Conservation (phyloP, 352 stramenopile genomes). For the Phytophthora europaea region DNA sequence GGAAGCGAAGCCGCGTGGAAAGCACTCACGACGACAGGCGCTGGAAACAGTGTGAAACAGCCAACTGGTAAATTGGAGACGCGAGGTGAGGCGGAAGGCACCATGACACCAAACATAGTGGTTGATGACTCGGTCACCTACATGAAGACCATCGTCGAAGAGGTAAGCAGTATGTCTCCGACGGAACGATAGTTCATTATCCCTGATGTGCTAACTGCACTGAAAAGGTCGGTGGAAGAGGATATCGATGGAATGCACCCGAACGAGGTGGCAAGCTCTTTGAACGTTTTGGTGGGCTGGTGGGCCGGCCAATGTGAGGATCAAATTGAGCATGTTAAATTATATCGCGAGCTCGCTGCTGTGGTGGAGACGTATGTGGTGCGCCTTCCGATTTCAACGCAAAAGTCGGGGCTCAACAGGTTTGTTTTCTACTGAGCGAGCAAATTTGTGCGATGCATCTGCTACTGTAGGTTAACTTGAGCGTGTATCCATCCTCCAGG, state of each 20-base stretch:
- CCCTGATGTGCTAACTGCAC: constrained; percentile 4
- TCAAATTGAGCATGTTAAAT: constrained; percentile 6
- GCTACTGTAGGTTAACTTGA: background rate
- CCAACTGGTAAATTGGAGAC: background rate
- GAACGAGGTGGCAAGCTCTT: constrained; percentile 2
- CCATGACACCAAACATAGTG: background rate
- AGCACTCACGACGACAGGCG: background rate
- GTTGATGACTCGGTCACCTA: background rate
- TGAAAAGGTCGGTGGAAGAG: constrained; percentile 21
- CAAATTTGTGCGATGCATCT: background rate
- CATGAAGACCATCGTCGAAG: constrained; percentile 18
- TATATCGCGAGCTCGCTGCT: constrained; percentile 15
- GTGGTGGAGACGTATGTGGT: constrained; percentile 7
- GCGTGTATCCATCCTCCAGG: background rate
- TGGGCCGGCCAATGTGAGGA: background rate
- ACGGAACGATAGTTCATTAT: constrained; percentile 14
- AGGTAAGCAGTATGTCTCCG: constrained; percentile 1
- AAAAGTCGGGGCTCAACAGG: constrained; percentile 3
- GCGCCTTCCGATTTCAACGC: constrained; percentile 1
- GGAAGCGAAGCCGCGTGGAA: background rate
- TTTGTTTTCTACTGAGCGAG: background rate
- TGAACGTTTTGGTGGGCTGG: constrained; percentile 16
- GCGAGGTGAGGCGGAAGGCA: background rate
- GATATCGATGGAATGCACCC: constrained; percentile 2
- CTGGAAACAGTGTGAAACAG: background rate